These are phyloP conservation scores for Yamagishiella unicocca DNA, from an alignment of 139 green algal genomes.

Conservation along the genomic window DNA sequence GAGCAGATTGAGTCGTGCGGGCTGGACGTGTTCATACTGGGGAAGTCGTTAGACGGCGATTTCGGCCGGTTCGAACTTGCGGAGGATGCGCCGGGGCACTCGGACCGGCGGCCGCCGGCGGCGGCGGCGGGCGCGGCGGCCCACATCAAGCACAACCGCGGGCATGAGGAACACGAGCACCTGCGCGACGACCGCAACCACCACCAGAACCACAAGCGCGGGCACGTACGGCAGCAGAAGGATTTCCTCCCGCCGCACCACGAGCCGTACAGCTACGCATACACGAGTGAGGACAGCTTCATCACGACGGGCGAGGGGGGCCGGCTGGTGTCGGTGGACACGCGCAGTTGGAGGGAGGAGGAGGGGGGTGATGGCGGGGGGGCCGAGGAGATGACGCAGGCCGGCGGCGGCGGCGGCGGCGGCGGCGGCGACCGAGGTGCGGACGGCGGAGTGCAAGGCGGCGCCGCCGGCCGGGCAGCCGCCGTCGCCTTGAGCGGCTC, in stretches of 20 bases:
- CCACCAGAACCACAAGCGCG: no score
- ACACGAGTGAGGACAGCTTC: no score
- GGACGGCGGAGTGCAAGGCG: not conserved
- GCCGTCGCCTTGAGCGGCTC: not conserved
- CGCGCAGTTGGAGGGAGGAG: no score
- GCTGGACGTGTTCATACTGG: conserved; percentile 28
- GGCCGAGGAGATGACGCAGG: no score
- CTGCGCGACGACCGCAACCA: not conserved
- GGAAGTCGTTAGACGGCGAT: no score
- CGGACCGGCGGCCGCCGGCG: not conserved
- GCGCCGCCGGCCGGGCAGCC: not conserved
- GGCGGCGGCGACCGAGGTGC: not conserved
- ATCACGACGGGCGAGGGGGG: no score
- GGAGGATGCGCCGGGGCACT: no score
- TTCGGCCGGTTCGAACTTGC: no score
- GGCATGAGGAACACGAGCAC: not conserved
- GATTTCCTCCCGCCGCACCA: no score
- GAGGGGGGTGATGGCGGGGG: no score
- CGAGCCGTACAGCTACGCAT: no score
- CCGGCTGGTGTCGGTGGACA: no score
- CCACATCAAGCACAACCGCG: not conserved
- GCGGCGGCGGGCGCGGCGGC: not conserved
- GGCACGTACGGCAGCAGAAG: not conserved
- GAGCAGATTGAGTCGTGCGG: conserved; percentile 31
- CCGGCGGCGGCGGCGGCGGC: not conserved